Base-by-base conservation (phyloP, 2,329 filamentous ascomycete species). In the Pseudovirgaria hyperparasitica region DNA sequence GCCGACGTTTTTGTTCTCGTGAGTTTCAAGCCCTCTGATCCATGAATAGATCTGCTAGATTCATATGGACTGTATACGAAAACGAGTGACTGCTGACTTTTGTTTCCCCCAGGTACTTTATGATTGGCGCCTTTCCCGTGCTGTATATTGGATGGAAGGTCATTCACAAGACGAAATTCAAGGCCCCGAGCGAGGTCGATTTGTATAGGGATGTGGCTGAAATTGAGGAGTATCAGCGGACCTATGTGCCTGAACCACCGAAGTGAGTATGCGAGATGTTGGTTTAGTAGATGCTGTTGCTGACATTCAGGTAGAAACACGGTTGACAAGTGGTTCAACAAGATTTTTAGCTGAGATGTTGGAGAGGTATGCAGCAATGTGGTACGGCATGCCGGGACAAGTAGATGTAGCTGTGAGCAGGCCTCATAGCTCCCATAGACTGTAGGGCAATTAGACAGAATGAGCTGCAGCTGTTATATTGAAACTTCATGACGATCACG, bases 91-190 rank as follows among this genome's bases (percentile, higher is more conserved):
- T 16, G 14, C 32, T 41, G 26, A 40, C 16, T 13, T 6, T 12
- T 6, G 8, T n/a, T 10, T 26, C 5, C 11, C 12, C 14, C 22
- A 59, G 54, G 3, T 86, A 86, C 50, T 72, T 74, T 25, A 82
- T 82, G 65, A 68, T 86, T 26, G 68, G 67, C 5, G 54, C 84
- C 2, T 82, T 81, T 43, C 79, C 78, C 0, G 37, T 74, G 0
- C 55, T 87, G 2, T 86, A 70, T 46, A 22, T 76, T 3, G 70
- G 68, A 5, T 87, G 78, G 74, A 90, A 87, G 50, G 16, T 81
- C 5, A 39, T 73, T 31, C 73, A 79, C 48, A 67, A 62, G 44
- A 81, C 77, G 0, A 69, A 62, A 28, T 63, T 68, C 32, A 46
- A 62, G 27, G 63, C 59, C 31, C 60, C 72, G 0, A 52, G 65